A percentile compares a stretch with the other conserved stretches of the same genome.
Conservation (phyloP, 2,329 filamentous ascomycete species). For the Mollisia scopiformis region DNA sequence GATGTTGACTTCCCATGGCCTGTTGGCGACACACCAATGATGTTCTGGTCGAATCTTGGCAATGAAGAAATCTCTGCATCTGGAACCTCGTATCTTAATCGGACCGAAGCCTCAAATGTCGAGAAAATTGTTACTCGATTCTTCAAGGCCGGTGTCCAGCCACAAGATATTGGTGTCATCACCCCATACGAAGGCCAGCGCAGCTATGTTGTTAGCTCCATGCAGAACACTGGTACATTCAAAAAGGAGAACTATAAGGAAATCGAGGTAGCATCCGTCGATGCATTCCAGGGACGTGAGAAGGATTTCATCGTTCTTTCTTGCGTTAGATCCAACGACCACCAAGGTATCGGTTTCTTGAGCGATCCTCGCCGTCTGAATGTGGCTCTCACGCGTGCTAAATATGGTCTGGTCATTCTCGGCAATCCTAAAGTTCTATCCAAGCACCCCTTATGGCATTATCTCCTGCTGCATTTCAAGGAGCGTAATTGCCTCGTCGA, state of each 20-base stretch:
- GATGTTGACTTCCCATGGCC: slow-evolving; percentile 99
- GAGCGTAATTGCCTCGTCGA: slow-evolving; percentile 95
- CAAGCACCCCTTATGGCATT: slow-evolving; percentile 98
- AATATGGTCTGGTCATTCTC: slow-evolving; percentile 94
- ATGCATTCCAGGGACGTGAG: slow-evolving; percentile 98
- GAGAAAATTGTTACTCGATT: slow-evolving; percentile 98
- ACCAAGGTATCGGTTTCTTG: slow-evolving; percentile 98
- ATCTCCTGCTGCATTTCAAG: slow-evolving; percentile 93
- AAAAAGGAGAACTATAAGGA: slow-evolving; percentile 99
- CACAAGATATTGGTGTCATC: slow-evolving; percentile 92
- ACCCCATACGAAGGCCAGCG: slow-evolving; percentile 98
- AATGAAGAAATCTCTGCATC: slow-evolving; percentile 98
- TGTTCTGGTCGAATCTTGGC: slow-evolving; percentile 99
- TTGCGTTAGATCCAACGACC: slow-evolving; percentile 97
- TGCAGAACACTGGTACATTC: slow-evolving; percentile 96
- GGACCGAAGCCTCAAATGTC: slow-evolving; percentile 94
- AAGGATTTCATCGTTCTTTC: slow-evolving; percentile 99
- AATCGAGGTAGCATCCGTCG: slow-evolving; percentile 96
- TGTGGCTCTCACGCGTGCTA: slow-evolving; percentile 93
- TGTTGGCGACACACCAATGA: slow-evolving; percentile 92
- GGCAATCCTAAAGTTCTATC: slow-evolving; percentile 97
- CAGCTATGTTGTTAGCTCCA: slow-evolving; percentile 98
- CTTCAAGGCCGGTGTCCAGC: slow-evolving; percentile 98
- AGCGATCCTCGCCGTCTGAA: slow-evolving; percentile 97
- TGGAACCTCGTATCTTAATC: slow-evolving; percentile 96